A percentile compares a stretch with the other conserved stretches of the same genome.
These are phyloP conservation scores for Thelonectria discophora DNA, from an alignment of 2,329 filamentous ascomycete genomes.

Conservation along the genomic window DNA sequence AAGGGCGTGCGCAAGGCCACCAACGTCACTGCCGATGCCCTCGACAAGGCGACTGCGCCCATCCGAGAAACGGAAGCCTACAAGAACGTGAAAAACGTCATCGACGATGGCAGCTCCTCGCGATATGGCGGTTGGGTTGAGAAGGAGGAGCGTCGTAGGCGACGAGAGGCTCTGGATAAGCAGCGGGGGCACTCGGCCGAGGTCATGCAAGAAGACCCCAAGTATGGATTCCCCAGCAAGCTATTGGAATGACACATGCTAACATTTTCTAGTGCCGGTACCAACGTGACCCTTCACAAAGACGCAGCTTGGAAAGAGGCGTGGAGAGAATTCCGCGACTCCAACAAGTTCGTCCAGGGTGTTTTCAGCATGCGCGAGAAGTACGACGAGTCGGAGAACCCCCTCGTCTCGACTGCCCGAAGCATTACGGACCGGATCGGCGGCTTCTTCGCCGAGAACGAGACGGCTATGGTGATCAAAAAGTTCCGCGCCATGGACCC, in stretches of 20 bases:
- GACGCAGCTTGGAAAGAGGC: slow-evolving; percentile 97
- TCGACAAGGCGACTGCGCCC: slow-evolving; percentile 95
- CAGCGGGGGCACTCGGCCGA: slow-evolving; percentile 61
- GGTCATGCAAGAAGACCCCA: slow-evolving; percentile 80
- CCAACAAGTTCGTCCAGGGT: slow-evolving; percentile 86
- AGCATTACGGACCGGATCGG: slow-evolving; percentile 93
- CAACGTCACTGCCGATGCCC: slow-evolving; percentile 81
- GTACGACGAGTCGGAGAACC: slow-evolving; percentile 98
- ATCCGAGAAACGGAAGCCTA: slow-evolving; percentile 94
- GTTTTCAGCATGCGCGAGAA: slow-evolving; percentile 85
- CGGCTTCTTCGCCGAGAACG: slow-evolving; percentile 98
- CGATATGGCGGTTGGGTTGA: slow-evolving; percentile 97
- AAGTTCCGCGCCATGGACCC: slow-evolving; percentile 97
- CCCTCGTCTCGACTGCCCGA: slow-evolving; percentile 89
- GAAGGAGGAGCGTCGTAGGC: slow-evolving; percentile 89
- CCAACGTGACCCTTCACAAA: slow-evolving; percentile 94
- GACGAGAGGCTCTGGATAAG: slow-evolving; percentile 77
- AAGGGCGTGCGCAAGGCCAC: slow-evolving; percentile 91
- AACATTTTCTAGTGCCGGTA: slow-evolving; percentile 76
- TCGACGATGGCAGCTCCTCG: slow-evolving; percentile 96
- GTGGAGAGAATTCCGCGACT: slow-evolving; percentile 96
- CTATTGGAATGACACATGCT: slow-evolving; percentile 32
- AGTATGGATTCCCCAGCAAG: slow-evolving; percentile 70
- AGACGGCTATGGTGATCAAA: slow-evolving; percentile 97
- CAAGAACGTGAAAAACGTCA: slow-evolving; percentile 93